Evolutionary conservation across 78 protist genomes (phyloP).

Genomic region (Dictyostelium discoideum): DNA sequence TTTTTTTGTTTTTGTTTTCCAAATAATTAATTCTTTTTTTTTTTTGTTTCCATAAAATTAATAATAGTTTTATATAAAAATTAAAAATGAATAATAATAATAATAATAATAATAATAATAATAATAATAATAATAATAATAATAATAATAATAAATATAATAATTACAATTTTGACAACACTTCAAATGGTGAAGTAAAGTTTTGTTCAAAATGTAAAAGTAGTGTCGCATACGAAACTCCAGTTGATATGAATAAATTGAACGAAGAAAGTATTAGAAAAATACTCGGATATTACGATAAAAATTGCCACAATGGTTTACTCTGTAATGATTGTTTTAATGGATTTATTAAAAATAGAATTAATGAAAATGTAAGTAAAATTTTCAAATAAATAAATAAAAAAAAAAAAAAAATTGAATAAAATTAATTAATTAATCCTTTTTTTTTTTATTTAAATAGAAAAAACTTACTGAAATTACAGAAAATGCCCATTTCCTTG

Average conservation of each 20-base stretch:
- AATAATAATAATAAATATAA: background rate
- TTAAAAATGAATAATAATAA: background rate
- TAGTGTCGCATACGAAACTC: background rate
- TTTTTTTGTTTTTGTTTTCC: too few relatives aligned
- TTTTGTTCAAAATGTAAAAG: background rate
- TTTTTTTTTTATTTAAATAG: background rate
- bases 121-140: background rate
- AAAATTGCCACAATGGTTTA: background rate
- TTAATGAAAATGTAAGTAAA: background rate
- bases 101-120: background rate
- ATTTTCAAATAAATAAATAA: background rate
- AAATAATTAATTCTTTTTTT: background rate
- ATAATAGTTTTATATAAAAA: background rate
- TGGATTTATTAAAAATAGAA: background rate
- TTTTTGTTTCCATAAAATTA: background rate
- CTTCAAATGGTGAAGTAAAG: background rate
- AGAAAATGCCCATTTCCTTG: background rate
- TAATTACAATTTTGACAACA: background rate
- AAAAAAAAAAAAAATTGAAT: background rate
- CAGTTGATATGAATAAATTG: background rate
- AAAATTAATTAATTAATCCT: background rate
- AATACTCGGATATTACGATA: background rate
- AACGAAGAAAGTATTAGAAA: background rate
- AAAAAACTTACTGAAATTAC: background rate
- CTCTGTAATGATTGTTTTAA: background rate